Percentiles rank a stretch among this genome's conserved stretches.
Evolutionary conservation across 352 stramenopile species (phyloP).

Genomic region (Phytopythium aichiense): DNA sequence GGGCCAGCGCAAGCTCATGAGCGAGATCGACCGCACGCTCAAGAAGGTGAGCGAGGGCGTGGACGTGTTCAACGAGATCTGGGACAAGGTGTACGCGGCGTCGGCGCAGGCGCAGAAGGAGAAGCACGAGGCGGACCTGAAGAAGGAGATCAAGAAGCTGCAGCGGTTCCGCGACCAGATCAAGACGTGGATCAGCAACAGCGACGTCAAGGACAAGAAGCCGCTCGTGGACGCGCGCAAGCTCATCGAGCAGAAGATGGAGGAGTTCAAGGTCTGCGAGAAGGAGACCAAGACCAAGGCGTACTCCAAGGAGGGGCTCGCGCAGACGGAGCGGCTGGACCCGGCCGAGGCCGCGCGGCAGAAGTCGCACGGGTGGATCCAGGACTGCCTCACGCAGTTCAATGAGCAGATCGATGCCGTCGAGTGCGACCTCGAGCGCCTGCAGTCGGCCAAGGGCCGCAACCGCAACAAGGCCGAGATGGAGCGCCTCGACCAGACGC

Average conservation of each 20-base stretch:
- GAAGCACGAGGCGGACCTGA: slow-evolving; percentile 99
- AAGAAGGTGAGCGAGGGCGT: slow-evolving; percentile 99
- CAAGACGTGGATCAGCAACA: slow-evolving; percentile 98
- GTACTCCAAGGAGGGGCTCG: slow-evolving; percentile 98
- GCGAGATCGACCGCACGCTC: slow-evolving; percentile 98
- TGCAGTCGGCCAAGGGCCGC: slow-evolving; percentile 88
- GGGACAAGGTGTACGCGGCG: slow-evolving; percentile 97
- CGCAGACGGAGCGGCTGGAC: slow-evolving; percentile 91
- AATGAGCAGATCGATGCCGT: slow-evolving; percentile 89
- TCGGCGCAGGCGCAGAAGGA: slow-evolving; percentile 98
- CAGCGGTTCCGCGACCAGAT: slow-evolving; percentile 98
- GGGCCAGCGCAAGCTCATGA: slow-evolving; percentile 82
- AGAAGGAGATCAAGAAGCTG: slow-evolving; percentile 99
- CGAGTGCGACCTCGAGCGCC: slow-evolving; percentile 76
- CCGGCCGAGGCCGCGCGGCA: slow-evolving; percentile 82
- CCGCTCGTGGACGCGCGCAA: slow-evolving; percentile 81
- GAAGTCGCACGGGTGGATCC: slow-evolving; percentile 81
- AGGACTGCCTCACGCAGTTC: slow-evolving; percentile 74
- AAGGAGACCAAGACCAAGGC: slow-evolving; percentile 99
- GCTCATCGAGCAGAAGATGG: slow-evolving; percentile 99
- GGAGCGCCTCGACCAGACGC: slow-evolving; percentile 86
- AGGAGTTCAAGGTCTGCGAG: slow-evolving; percentile 99
- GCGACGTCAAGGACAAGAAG: slow-evolving; percentile 98
- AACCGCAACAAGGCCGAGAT: slow-evolving; percentile 95
- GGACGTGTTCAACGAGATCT: slow-evolving; percentile 99